phyloP scores from a whole-genome alignment of 1,139 yeast genomes.

The Hyphopichia burtonii region DNA sequence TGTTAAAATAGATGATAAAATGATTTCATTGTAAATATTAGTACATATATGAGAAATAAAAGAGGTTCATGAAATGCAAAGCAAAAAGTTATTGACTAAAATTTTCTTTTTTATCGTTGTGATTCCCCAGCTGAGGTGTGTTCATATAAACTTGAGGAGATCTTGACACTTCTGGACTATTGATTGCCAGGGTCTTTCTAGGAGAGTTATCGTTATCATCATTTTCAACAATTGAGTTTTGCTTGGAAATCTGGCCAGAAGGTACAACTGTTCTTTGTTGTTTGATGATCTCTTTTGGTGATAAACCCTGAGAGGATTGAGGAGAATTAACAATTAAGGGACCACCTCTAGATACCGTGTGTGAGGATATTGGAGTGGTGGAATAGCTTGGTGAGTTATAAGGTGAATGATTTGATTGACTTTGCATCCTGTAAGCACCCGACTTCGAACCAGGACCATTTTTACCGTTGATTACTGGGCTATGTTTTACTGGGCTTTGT shows the following conservation, averaged over 20 bases:
- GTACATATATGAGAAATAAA: too few relatives aligned
- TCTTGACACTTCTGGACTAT: slow-evolving; percentile 2
- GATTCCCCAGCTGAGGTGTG: not conserved
- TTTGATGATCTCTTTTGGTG: slow-evolving; percentile 28
- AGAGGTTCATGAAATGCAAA: too few relatives aligned
- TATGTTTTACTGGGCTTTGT: slow-evolving; percentile 5
- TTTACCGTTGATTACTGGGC: slow-evolving; percentile 5
- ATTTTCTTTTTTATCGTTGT: not conserved
- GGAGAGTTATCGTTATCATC: not conserved
- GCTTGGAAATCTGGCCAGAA: not conserved
- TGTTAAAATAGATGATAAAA: too few relatives aligned
- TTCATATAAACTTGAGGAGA: slow-evolving; percentile 4
- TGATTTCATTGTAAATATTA: too few relatives aligned
- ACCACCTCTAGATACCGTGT: slow-evolving; percentile 15
- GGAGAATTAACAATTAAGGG: slow-evolving; percentile 24
- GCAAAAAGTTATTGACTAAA: too few relatives aligned
- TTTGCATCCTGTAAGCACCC: slow-evolving; percentile 4
- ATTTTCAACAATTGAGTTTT: not conserved
- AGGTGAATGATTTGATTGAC: slow-evolving; percentile 13
- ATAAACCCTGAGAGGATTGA: slow-evolving; percentile 31
- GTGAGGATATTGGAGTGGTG: slow-evolving; percentile 11
- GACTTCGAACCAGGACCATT: not conserved
- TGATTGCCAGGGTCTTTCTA: slow-evolving; percentile 4
- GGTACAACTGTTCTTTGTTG: slow-evolving; percentile 15
- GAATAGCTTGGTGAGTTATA: slow-evolving; percentile 21